Evolutionary conservation across 2,329 filamentous ascomycete genomes (phyloP), one percentile per base, ranked within the genome.

Genomic region (Metarhizium rileyi): DNA sequence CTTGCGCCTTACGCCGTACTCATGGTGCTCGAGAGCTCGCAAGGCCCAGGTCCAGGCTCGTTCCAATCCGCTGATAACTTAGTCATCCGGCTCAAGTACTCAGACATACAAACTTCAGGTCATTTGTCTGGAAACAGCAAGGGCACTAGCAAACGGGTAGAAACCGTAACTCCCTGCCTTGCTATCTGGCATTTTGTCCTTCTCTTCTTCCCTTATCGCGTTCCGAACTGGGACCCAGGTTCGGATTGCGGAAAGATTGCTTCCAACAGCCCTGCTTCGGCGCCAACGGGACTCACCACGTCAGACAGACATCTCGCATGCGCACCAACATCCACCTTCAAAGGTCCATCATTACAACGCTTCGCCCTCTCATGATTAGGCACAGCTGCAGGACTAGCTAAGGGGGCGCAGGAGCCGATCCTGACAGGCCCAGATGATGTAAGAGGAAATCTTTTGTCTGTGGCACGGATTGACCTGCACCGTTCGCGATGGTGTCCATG

Each of bases 201-300:
- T n/a, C n/a, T n/a, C n/a, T n/a, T n/a, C n/a, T n/a, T n/a, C n/a
- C n/a, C n/a, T n/a, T n/a, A n/a, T n/a, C n/a, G n/a, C n/a, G n/a
- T n/a, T n/a, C n/a, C n/a, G n/a, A n/a, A n/a, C n/a, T n/a, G n/a
- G n/a, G n/a, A n/a, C n/a, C n/a, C n/a, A n/a, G n/a, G n/a, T n/a
- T n/a, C n/a, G n/a, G n/a, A n/a, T n/a, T n/a, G n/a, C n/a, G n/a
- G n/a, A n/a, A n/a, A n/a, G n/a, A n/a, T n/a, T n/a, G n/a, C n/a
- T n/a, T n/a, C n/a, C 22, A 25, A 18, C 30, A 44, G 38, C 45
- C 45, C 44, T 49, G 49, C 48, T 5, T 26, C 38, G 22, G 33
- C 40, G 36, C 46, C 50, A 51, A 50, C 43, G 16, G 35, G 26
- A 46, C 43, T 44, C 45, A 49, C 47, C 50, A 53, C 53, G 53